Conservation (phyloP, 192 early-diverging fungal genomes). For the Coemansia sp. region DNA sequence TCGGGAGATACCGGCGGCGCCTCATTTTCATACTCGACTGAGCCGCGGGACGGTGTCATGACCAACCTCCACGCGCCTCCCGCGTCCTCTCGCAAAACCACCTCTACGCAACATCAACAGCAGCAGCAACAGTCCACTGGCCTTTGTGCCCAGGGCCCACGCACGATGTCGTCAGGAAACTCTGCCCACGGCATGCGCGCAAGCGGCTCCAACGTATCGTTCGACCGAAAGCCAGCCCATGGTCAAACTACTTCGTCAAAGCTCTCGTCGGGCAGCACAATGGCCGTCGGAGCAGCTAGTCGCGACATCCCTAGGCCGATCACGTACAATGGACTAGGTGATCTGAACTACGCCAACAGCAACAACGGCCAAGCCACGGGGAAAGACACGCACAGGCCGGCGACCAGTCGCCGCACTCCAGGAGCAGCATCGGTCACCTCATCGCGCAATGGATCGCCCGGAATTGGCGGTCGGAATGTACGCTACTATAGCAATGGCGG, state of each 20-base stretch:
- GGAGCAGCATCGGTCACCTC: slow-evolving; percentile 2
- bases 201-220: slow-evolving; percentile 16
- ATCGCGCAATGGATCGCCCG: slow-evolving; percentile 1
- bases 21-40: slow-evolving; percentile 16
- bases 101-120: neutral
- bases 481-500: slow-evolving; percentile 7
- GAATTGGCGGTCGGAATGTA: neutral
- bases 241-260: neutral
- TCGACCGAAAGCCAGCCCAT: slow-evolving; percentile 15
- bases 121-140: neutral
- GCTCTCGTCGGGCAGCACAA: slow-evolving; percentile 7
- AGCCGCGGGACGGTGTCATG: slow-evolving; percentile 7
- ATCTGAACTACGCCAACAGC: neutral
- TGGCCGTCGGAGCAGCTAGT: neutral
- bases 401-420: slow-evolving; percentile 5
- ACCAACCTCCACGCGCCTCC: neutral
- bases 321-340: neutral
- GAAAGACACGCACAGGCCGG: neutral
- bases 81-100: neutral
- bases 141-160: neutral
- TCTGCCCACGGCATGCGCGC: neutral
- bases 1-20: slow-evolving; percentile 12
- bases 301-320: neutral
- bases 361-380: neutral
- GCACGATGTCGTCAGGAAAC: slow-evolving; percentile 2